A percentile compares a stretch with the other conserved stretches of the same genome.
phyloP scores from a whole-genome alignment of 2,329 filamentous ascomycete species.

The Pseudocercospora crystallina region DNA sequence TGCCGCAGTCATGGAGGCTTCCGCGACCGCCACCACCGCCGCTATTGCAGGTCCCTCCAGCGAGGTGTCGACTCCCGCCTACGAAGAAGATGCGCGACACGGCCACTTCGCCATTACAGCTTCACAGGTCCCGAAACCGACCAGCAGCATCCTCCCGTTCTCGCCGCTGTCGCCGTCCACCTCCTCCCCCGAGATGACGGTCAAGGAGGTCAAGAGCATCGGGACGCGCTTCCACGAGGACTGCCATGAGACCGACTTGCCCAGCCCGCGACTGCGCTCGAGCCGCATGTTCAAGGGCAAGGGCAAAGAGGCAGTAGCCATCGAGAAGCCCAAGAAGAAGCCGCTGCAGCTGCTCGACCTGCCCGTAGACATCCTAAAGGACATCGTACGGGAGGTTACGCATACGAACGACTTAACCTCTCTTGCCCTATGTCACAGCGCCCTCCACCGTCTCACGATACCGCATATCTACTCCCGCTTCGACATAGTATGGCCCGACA shows the following conservation, averaged over 20 bases:
- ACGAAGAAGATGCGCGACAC: constrained; percentile 29
- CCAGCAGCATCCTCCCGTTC: constrained; percentile 14
- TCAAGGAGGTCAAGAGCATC: constrained; percentile 30
- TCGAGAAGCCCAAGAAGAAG: constrained; percentile 46
- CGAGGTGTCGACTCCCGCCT: constrained; percentile 21
- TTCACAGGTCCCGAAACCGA: constrained; percentile 29
- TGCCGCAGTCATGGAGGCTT: background rate
- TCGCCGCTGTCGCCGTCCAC: constrained; percentile 14
- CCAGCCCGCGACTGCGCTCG: constrained; percentile 33
- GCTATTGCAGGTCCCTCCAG: constrained; percentile 22
- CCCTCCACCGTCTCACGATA: constrained; percentile 71
- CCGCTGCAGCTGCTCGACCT: constrained; percentile 70
- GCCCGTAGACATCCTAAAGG: constrained; percentile 73
- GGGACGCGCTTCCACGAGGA: constrained; percentile 34
- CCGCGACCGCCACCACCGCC: constrained; percentile 6
- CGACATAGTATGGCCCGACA: constrained; percentile 85
- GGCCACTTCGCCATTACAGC: constrained; percentile 30
- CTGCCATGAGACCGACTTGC: constrained; percentile 30
- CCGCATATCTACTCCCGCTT: constrained; percentile 82
- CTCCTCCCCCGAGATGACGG: constrained; percentile 16
- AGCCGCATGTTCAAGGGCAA: constrained; percentile 52
- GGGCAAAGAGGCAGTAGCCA: constrained; percentile 40
- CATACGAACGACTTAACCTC: constrained; percentile 80
- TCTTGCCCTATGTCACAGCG: constrained; percentile 74
- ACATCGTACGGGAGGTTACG: constrained; percentile 78